Conservation (phyloP, 1,139 yeast genomes). For the Geotrichum europaeum region DNA sequence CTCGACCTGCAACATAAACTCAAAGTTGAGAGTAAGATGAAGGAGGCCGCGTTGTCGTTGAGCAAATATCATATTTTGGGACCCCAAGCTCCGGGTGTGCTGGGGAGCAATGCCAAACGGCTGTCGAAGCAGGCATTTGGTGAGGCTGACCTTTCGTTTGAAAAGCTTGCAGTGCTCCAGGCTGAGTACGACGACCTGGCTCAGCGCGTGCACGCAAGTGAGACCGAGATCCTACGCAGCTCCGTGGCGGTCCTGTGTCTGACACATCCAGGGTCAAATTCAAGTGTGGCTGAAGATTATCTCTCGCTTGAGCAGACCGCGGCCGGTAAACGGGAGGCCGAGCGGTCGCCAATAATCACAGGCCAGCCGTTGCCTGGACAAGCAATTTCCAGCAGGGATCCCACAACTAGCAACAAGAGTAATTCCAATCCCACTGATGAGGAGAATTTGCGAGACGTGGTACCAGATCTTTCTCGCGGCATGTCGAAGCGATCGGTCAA, state of each 20-base stretch:
- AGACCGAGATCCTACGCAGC: constrained; percentile 29
- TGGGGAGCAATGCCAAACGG: constrained; percentile 24
- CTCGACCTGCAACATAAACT: constrained; percentile 29
- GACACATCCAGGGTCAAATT: constrained; percentile 27
- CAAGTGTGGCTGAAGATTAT: constrained; percentile 6
- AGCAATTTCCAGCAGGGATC: neutral
- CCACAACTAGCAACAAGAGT: neutral
- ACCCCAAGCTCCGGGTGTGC: constrained; percentile 6
- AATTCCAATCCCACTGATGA: neutral
- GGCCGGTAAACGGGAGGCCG: neutral
- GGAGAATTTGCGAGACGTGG: neutral
- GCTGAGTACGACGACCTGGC: constrained; percentile 22
- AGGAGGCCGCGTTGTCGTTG: constrained; percentile 34
- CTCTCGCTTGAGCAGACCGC: neutral
- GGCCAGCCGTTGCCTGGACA: neutral
- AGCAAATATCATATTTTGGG: constrained; percentile 25
- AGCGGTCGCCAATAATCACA: neutral
- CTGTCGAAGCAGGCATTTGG: constrained; percentile 34
- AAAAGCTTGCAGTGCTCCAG: constrained; percentile 27
- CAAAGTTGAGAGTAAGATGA: constrained; percentile 31
- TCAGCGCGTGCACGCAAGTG: constrained; percentile 23
- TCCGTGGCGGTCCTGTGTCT: constrained; percentile 33
- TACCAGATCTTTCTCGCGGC: neutral
- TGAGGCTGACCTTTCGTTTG: constrained; percentile 29
- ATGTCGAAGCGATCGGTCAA: neutral